These are phyloP conservation scores for Brasenia schreberi DNA, from an alignment of 164 flowering plant genomes.

Conservation along the genomic window DNA sequence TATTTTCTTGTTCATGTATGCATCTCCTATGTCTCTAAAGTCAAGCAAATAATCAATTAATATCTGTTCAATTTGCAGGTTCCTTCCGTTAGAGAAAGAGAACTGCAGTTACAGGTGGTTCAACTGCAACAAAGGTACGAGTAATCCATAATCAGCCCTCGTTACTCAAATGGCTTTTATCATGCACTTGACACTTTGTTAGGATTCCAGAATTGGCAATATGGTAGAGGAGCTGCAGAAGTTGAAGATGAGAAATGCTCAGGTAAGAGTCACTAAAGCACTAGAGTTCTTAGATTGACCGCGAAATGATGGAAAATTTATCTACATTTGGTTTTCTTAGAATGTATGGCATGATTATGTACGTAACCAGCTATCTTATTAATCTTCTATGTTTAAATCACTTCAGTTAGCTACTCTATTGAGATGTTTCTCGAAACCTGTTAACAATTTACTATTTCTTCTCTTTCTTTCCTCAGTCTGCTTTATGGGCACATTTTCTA, in stretches of 20 bases:
- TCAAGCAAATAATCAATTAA: background rate
- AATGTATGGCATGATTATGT: no score
- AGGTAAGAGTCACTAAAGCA: constrained; percentile 14
- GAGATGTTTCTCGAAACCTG: no score
- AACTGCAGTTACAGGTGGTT: constrained; percentile 30
- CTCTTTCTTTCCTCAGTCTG: no score
- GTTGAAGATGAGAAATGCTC: constrained; percentile 23
- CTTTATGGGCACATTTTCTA: no score
- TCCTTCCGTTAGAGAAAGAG: constrained; percentile 24
- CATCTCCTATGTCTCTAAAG: background rate
- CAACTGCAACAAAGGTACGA: constrained; percentile 46
- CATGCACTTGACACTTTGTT: background rate
- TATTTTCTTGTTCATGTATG: no score
- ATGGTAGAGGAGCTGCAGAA: constrained; percentile 27
- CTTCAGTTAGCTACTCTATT: no score
- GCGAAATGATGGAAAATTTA: no score
- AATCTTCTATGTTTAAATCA: no score
- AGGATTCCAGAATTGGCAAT: constrained; percentile 19
- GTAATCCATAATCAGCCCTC: background rate
- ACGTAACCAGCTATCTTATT: no score
- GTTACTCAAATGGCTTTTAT: background rate
- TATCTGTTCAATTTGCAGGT: constrained; percentile 20
- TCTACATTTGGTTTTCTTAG: no score
- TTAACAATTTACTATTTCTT: no score
- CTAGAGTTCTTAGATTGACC: background rate